Percentiles rank a stretch among this genome's conserved stretches.
These are phyloP conservation scores for Sugiyamaella qingdaonensis DNA, from an alignment of 805 yeast genomes.

Conservation along the genomic window DNA sequence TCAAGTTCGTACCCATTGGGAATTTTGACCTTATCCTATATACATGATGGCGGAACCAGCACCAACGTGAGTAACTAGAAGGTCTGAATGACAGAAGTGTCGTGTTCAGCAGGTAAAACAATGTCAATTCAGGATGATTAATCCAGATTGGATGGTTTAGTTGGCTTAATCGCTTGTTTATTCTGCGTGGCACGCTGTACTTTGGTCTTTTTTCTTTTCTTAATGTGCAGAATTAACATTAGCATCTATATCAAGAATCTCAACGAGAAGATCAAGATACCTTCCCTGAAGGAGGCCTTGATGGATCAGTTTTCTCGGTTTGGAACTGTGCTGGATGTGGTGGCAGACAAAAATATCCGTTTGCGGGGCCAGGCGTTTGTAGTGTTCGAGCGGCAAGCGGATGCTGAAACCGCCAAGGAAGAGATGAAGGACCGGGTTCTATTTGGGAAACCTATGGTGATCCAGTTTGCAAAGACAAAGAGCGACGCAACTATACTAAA, in stretches of 20 bases:
- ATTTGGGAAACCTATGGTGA: slow-evolving; percentile 46
- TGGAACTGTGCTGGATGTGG: slow-evolving; percentile 48
- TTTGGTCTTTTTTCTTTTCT: too few relatives aligned
- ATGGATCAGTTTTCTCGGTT: slow-evolving; percentile 39
- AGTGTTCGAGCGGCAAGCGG: slow-evolving; percentile 42
- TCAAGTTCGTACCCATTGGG: not conserved
- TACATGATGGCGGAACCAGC: not conserved
- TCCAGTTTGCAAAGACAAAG: slow-evolving; percentile 44
- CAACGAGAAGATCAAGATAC: slow-evolving; percentile 61
- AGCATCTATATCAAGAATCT: slow-evolving; percentile 62
- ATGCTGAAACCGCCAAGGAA: slow-evolving; percentile 46
- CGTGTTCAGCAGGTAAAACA: not conserved
- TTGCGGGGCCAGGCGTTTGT: slow-evolving; percentile 83
- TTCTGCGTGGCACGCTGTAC: too few relatives aligned
- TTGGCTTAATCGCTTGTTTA: too few relatives aligned
- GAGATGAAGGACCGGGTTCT: slow-evolving; percentile 40
- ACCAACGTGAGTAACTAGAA: not conserved
- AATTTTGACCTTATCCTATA: not conserved
- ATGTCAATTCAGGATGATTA: too few relatives aligned
- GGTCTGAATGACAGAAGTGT: not conserved
- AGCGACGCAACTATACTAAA: slow-evolving; percentile 46
- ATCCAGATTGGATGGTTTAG: too few relatives aligned
- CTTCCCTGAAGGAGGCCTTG: slow-evolving; percentile 46
- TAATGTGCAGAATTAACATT: not conserved
- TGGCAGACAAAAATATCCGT: slow-evolving; percentile 56